These are phyloP conservation scores for Mycena crocata DNA, from an alignment of 768 basidiomycete species.

Conservation along the genomic window DNA sequence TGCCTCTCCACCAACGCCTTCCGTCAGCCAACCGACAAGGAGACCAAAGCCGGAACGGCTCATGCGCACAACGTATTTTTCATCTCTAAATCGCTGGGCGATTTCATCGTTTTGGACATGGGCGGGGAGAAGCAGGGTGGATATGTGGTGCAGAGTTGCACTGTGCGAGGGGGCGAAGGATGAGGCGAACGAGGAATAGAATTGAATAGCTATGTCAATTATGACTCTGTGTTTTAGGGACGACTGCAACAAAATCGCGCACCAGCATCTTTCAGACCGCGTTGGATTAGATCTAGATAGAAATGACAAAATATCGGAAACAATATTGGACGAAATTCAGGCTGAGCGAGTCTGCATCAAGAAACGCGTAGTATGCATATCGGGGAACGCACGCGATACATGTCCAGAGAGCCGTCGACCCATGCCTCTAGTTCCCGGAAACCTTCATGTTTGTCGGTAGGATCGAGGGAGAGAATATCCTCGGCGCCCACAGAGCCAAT, in stretches of 20 bases:
- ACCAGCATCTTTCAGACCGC: conserved; percentile 93
- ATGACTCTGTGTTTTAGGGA: conserved; percentile 15
- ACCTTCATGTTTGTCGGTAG: conserved; percentile 87
- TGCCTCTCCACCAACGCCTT: conserved; percentile 89
- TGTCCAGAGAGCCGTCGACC: conserved; percentile 92
- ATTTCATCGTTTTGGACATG: conserved; percentile 88
- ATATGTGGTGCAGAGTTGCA: conserved; percentile 79
- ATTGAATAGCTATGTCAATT: conserved; percentile 83
- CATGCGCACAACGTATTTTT: conserved; percentile 92
- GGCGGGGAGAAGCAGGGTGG: conserved; percentile 81
- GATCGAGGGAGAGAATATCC: conserved; percentile 83
- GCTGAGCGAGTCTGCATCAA: conserved; percentile 58
- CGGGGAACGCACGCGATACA: conserved; percentile 77
- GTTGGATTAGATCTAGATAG: conserved; percentile 92
- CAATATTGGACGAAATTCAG: conserved; percentile 92
- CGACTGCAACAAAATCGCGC: conserved; percentile 41
- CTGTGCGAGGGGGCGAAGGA: conserved; percentile 76
- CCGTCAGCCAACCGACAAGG: conserved; percentile 95
- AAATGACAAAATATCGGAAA: conserved; percentile 99
- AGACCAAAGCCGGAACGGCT: conserved; percentile 92
- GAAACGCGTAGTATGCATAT: neutral
- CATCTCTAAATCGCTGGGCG: conserved; percentile 87
- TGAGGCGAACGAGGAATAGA: conserved; percentile 77
- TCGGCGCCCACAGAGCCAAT: conserved; percentile 85
- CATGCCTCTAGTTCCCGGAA: conserved; percentile 88